Conservation (phyloP, 257 asterid genomes). For the Solanum dulcamara region DNA sequence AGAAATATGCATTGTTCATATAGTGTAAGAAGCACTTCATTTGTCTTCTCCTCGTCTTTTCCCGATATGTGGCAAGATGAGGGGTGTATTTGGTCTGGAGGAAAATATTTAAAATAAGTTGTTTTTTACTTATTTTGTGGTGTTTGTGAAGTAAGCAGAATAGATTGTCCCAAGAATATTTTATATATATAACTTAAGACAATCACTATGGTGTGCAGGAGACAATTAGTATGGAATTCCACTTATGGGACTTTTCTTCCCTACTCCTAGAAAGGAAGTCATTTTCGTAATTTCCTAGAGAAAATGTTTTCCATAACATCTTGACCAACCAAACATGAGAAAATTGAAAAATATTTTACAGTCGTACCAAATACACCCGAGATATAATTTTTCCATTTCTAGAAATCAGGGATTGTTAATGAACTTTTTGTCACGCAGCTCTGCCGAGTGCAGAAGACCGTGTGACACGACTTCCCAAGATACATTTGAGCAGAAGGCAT, state of each 20-base stretch:
- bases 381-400: neutral
- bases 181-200: neutral
- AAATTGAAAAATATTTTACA: neutral
- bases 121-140: neutral
- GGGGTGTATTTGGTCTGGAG: neutral
- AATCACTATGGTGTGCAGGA: neutral
- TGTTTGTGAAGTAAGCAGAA: neutral
- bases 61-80: neutral
- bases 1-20: neutral
- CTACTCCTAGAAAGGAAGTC: neutral
- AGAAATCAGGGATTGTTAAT: neutral
- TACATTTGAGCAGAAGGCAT: conserved; percentile 1
- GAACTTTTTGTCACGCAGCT: neutral
- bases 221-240: neutral
- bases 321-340: neutral
- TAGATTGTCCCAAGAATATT: neutral
- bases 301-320: neutral
- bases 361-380: neutral
- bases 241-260: neutral
- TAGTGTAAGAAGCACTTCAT: neutral
- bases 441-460: neutral
- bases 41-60: neutral
- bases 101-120: neutral
- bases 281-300: neutral
- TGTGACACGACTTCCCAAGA: neutral